These are phyloP conservation scores for Crithidia fasciculata DNA, from an alignment of 208 protist genomes.

Conservation along the genomic window DNA sequence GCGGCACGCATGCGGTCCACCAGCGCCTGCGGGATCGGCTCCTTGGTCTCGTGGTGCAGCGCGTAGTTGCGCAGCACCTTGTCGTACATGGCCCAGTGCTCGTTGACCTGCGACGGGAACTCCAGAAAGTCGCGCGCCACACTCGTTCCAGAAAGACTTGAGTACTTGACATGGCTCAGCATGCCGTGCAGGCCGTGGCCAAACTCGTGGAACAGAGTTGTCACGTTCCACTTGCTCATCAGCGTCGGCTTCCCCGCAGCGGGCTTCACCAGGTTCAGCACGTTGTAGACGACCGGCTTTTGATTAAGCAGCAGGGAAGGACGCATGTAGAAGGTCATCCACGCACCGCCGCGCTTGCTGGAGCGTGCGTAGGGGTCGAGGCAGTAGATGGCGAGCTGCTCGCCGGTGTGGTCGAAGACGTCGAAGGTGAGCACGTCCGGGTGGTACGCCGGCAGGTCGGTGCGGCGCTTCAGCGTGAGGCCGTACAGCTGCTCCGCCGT, in stretches of 20 bases:
- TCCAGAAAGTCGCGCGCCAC: constrained; percentile 81
- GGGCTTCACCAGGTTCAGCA: constrained; percentile 65
- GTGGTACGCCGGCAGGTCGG: constrained; percentile 57
- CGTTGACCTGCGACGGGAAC: constrained; percentile 84
- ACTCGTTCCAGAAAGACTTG: constrained; percentile 56
- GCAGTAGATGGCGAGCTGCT: constrained; percentile 46
- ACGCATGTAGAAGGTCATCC: constrained; percentile 61
- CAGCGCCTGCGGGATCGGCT: constrained; percentile 50
- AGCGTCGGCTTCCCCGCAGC: constrained; percentile 51
- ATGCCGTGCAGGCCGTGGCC: constrained; percentile 84
- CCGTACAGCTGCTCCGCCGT: constrained; percentile 63
- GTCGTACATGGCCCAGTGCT: constrained; percentile 67
- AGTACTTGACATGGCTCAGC: constrained; percentile 46
- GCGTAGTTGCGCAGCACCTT: constrained; percentile 58
- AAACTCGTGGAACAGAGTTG: constrained; percentile 76
- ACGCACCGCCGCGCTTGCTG: constrained; percentile 59
- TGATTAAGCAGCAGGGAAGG: constrained; percentile 39
- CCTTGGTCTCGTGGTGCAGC: constrained; percentile 55
- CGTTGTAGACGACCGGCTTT: constrained; percentile 49
- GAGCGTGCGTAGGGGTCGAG: constrained; percentile 54
- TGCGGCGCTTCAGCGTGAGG: constrained; percentile 45
- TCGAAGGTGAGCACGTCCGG: constrained; percentile 46
- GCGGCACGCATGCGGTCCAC: constrained; percentile 54
- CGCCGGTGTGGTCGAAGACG: constrained; percentile 38
- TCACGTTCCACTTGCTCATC: constrained; percentile 55